Percentiles rank a stretch among this genome's conserved stretches.
These are phyloP conservation scores for Lojkania enalia DNA, from an alignment of 2,329 filamentous ascomycete genomes.

Conservation along the genomic window DNA sequence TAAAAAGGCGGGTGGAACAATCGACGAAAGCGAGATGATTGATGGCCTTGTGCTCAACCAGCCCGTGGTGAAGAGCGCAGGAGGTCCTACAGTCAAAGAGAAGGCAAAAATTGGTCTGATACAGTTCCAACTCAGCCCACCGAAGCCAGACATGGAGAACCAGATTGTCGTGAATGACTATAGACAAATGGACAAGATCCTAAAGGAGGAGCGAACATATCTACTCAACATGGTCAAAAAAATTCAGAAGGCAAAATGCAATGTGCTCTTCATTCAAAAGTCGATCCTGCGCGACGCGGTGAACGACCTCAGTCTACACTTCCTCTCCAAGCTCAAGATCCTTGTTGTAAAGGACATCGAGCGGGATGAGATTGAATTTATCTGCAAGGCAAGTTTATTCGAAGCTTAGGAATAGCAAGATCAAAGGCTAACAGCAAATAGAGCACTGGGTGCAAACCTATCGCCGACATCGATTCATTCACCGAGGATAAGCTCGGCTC, in stretches of 20 bases:
- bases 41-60: constrained; percentile 93
- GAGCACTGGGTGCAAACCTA: constrained; percentile 97
- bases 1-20: constrained; percentile 97
- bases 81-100: constrained; percentile 89
- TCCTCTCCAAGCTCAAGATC: constrained; percentile 95
- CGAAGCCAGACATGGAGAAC: constrained; percentile 99
- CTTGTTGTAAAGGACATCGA: constrained; percentile 97
- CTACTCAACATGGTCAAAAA: constrained; percentile 99
- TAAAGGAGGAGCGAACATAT: constrained; percentile 98
- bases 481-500: constrained; percentile 96
- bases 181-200: constrained; percentile 99
- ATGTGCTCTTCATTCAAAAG: constrained; percentile 97
- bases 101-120: constrained; percentile 97
- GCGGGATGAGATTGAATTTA: constrained; percentile 97
- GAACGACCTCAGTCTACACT: constrained; percentile 96
- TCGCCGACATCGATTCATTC: constrained; percentile 97
- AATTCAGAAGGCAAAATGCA: constrained; percentile 99
- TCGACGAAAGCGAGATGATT: constrained; percentile 96
- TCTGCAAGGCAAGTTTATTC: constrained; percentile 73
- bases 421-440: constrained; percentile 20
- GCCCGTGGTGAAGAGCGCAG: constrained; percentile 88
- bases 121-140: constrained; percentile 97
- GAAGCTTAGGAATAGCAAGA: background rate
- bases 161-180: constrained; percentile 99
- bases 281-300: constrained; percentile 97